Conservation (phyloP, 371 early-diverging fungal species). For the Apophysomyces sp. region DNA sequence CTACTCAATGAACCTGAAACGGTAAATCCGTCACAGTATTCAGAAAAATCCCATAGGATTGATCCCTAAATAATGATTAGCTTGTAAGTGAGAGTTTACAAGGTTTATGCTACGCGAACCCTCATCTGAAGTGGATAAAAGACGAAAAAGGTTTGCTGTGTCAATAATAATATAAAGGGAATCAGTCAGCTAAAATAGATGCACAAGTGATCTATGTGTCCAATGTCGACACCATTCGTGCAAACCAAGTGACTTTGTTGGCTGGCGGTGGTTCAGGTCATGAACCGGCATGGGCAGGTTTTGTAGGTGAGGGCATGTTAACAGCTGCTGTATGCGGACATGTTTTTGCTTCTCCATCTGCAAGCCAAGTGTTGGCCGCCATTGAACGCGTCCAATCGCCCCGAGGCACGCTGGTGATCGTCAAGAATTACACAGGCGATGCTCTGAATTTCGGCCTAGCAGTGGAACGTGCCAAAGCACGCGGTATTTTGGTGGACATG, state of each 20-base stretch:
- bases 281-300: slow-evolving; percentile 82
- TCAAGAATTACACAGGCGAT: slow-evolving; percentile 88
- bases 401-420: slow-evolving; percentile 72
- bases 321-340: slow-evolving; percentile 80
- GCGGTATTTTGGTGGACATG: slow-evolving; percentile 65
- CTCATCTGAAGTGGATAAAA: slow-evolving; percentile 31
- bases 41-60: no score
- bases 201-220: slow-evolving; percentile 52
- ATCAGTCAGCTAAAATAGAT: not conserved
- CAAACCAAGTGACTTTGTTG: slow-evolving; percentile 70
- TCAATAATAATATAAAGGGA: not conserved
- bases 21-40: no score
- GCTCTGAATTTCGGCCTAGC: slow-evolving; percentile 81
- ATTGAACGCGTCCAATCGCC: slow-evolving; percentile 62
- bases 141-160: slow-evolving; percentile 26
- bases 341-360: slow-evolving; percentile 82
- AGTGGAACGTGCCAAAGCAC: slow-evolving; percentile 74
- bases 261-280: slow-evolving; percentile 87
- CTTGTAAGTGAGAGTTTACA: slow-evolving; percentile 36
- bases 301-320: slow-evolving; percentile 73
- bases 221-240: slow-evolving; percentile 50
- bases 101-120: slow-evolving; percentile 43
- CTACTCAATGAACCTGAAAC: slow-evolving; percentile 35
- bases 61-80: no score
- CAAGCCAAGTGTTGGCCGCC: slow-evolving; percentile 71